phyloP scores from a whole-genome alignment of 106 monocot genomes.

The Acanthochlamys bracteata region DNA sequence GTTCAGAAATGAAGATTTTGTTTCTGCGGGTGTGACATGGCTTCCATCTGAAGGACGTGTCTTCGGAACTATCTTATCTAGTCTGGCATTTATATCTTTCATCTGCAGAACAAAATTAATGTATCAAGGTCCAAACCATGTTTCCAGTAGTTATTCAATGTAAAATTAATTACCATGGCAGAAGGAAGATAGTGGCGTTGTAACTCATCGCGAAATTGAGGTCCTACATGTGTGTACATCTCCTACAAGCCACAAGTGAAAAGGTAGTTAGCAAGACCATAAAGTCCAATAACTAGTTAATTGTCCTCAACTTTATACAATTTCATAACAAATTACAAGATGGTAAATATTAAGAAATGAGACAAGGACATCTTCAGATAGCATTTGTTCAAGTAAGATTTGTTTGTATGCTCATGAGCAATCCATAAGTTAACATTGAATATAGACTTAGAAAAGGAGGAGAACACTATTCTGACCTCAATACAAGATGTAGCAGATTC shows the following conservation, averaged over 20 bases:
- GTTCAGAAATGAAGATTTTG: constrained; percentile 37
- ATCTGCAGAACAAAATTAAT: constrained; percentile 39
- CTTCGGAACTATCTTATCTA: constrained; percentile 80
- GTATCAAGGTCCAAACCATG: not conserved
- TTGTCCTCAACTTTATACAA: too few relatives aligned
- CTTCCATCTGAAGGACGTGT: constrained; percentile 37
- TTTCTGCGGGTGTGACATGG: constrained; percentile 39
- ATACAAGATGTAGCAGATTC: constrained; percentile 80
- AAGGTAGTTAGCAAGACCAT: not conserved
- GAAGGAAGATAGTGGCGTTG: constrained; percentile 81
- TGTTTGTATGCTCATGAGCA: too few relatives aligned
- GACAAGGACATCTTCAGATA: too few relatives aligned
- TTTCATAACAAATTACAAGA: too few relatives aligned
- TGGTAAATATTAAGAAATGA: too few relatives aligned
- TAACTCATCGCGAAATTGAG: constrained; percentile 93
- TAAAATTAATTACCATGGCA: constrained; percentile 52
- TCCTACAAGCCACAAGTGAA: constrained; percentile 34
- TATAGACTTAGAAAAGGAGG: not conserved
- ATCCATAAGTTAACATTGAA: too few relatives aligned
- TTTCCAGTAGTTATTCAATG: not conserved
- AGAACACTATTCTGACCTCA: constrained; percentile 50
- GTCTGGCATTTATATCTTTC: constrained; percentile 81
- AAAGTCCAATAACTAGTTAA: not conserved
- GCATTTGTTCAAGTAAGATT: too few relatives aligned
- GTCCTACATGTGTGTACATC: constrained; percentile 74